Base-by-base conservation (phyloP, 2,329 filamentous ascomycete species). In the Elsinoe necatrix region DNA sequence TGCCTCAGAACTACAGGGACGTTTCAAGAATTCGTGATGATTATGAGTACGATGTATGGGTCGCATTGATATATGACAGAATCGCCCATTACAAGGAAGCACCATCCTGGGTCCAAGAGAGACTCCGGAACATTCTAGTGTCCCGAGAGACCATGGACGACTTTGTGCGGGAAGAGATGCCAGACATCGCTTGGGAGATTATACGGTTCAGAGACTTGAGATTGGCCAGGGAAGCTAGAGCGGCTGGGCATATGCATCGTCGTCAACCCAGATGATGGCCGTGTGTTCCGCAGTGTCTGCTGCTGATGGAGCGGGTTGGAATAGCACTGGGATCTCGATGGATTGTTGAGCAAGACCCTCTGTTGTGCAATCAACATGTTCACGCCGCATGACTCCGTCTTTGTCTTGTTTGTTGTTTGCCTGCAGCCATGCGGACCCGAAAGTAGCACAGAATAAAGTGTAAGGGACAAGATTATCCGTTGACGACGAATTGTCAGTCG, bases 101-200 rank as follows among this genome's bases (percentile, higher is more conserved):
- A 25, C 23, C 45, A 16, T 16, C 27, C 8, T 50, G 45, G 45
- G 45, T 50, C 7, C 45, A 50, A 25, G 27, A 50, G 25, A 50
- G 27, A 12, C 11, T 50, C 5, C n/a, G 18, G 2, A 31, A 31
- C 16, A 18, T 18, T 9, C 11, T 50, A 14, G 45, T 31, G 2
- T 31, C 27, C 8, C 25, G 16, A 3, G 64, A 67, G 52, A 66
- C 67, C 2, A 64, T 64, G 29, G 66, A 67, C 48, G 63, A 67
- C 37, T 56, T 67, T 41, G 64, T 63, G 2, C 61, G 60, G 7
- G 64, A 64, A 23, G 61, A 64, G 37, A 59, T 60, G 45, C 45
- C 45, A 4, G 25, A 50, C 14, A 34, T 21, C 5, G 45, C 25
- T 21, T 14, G 12, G 9, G 45, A 31, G 3, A 50, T 50, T 8